Evolutionary conservation across 768 basidiomycete species (phyloP).

Genomic region (Boletus rubescentipes): DNA sequence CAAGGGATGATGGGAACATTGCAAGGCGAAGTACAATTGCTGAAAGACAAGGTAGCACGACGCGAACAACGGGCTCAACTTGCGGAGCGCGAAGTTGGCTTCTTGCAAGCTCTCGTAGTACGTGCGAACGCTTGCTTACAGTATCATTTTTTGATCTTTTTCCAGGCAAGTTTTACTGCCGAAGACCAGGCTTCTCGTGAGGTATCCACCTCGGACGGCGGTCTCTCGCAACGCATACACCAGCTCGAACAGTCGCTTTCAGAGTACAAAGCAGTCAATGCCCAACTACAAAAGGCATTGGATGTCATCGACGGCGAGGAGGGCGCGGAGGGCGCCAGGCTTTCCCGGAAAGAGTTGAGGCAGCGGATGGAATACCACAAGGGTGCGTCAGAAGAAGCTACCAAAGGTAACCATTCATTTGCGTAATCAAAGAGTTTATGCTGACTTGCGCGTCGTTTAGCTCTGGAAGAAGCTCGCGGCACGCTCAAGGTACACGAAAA

Average conservation of each 20-base stretch:
- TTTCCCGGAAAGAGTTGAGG: slow-evolving; percentile 39
- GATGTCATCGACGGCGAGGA: slow-evolving; percentile 43
- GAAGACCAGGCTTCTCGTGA: slow-evolving; percentile 47
- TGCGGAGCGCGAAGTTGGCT: slow-evolving; percentile 63
- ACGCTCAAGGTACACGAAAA: slow-evolving; percentile 41
- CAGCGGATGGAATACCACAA: slow-evolving; percentile 39
- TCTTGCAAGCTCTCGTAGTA: slow-evolving; percentile 66
- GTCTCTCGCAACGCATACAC: slow-evolving; percentile 44
- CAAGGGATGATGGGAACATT: slow-evolving; percentile 33
- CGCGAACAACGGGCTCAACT: slow-evolving; percentile 41
- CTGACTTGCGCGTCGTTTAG: slow-evolving; percentile 31
- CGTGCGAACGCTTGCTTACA: slow-evolving; percentile 24
- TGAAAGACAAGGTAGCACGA: slow-evolving; percentile 40
- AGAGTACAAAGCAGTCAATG: slow-evolving; percentile 54
- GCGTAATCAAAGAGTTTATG: not conserved
- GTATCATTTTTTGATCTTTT: not conserved
- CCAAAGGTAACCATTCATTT: slow-evolving; percentile 37
- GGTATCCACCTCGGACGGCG: slow-evolving; percentile 26
- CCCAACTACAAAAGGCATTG: slow-evolving; percentile 46
- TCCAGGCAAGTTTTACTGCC: slow-evolving; percentile 60
- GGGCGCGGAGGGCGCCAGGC: slow-evolving; percentile 14
- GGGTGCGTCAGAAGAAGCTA: slow-evolving; percentile 36
- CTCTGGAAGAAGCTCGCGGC: slow-evolving; percentile 41
- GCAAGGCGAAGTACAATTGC: slow-evolving; percentile 36
- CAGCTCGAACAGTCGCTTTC: slow-evolving; percentile 55